A percentile compares a stretch with the other conserved stretches of the same genome.
Evolutionary conservation across 768 basidiomycete genomes (phyloP).

Genomic region (Gymnopilus junonius): DNA sequence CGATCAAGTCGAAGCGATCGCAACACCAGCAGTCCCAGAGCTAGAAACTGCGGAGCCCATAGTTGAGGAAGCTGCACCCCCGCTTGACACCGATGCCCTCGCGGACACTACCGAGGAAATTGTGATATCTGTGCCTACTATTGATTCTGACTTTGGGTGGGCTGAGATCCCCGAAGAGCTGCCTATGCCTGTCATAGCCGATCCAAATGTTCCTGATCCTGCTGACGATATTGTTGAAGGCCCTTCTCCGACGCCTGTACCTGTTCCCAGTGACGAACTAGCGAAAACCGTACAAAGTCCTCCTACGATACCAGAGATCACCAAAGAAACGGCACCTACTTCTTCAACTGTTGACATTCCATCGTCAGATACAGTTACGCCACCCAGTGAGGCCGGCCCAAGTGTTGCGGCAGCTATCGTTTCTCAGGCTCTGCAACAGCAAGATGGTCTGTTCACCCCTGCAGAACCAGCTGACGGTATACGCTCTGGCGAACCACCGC

Average conservation of each 20-base stretch:
- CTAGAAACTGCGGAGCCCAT: background rate
- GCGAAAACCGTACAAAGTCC: constrained; percentile 7
- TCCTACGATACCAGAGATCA: constrained; percentile 25
- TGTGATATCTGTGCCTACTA: background rate
- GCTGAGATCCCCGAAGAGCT: constrained; percentile 7
- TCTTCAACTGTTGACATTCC: constrained; percentile 26
- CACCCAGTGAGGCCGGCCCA: background rate
- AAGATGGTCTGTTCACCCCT: constrained; percentile 45
- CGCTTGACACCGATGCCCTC: background rate
- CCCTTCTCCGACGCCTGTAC: background rate
- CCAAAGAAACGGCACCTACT: constrained; percentile 19
- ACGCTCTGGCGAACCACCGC: background rate
- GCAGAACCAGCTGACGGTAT: constrained; percentile 5
- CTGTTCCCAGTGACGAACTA: background rate
- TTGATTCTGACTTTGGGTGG: background rate
- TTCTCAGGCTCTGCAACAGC: background rate
- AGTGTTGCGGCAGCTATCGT: background rate
- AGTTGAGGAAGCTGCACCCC: background rate
- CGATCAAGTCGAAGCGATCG: background rate
- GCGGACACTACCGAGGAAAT: constrained; percentile 1
- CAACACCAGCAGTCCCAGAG: background rate
- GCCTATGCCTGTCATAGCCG: constrained; percentile 46
- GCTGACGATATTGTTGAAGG: constrained; percentile 22
- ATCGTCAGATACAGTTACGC: background rate
- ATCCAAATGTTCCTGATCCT: constrained; percentile 44